Conservation (phyloP, 352 stramenopile genomes). For the Globisporangium paddicum region DNA sequence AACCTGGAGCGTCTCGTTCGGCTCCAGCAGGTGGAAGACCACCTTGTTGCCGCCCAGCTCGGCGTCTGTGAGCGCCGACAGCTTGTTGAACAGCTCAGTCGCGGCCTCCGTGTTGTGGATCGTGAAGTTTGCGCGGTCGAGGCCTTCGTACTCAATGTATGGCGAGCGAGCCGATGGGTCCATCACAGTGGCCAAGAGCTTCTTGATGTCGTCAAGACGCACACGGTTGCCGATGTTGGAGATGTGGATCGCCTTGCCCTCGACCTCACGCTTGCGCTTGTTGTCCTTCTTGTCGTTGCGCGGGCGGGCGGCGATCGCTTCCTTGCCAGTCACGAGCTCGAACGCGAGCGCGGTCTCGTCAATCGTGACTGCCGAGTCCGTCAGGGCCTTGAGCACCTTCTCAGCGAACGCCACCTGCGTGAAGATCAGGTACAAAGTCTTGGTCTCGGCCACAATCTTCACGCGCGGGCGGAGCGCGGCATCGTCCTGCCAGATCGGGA, state of each 20-base stretch:
- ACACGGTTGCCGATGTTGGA: slow-evolving; percentile 72
- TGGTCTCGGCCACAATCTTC: slow-evolving; percentile 57
- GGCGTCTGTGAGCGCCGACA: slow-evolving; percentile 44
- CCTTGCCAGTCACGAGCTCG: slow-evolving; percentile 70
- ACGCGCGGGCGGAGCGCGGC: slow-evolving; percentile 57
- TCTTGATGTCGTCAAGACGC: slow-evolving; percentile 81
- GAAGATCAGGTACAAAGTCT: slow-evolving; percentile 80
- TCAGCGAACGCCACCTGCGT: slow-evolving; percentile 63
- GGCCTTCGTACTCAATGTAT: slow-evolving; percentile 80
- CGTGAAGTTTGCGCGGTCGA: slow-evolving; percentile 72
- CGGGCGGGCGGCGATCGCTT: slow-evolving; percentile 64
- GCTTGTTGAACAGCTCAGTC: slow-evolving; percentile 67
- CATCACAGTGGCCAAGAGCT: slow-evolving; percentile 57
- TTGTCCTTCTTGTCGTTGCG: slow-evolving; percentile 55
- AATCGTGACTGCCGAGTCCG: slow-evolving; percentile 39
- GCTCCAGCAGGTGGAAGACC: slow-evolving; percentile 67
- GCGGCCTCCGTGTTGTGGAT: slow-evolving; percentile 39
- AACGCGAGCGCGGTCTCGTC: slow-evolving; percentile 66
- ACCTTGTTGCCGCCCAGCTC: slow-evolving; percentile 76
- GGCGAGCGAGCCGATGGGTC: slow-evolving; percentile 42
- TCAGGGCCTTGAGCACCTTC: slow-evolving; percentile 44
- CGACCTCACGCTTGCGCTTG: slow-evolving; percentile 67
- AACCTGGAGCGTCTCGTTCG: slow-evolving; percentile 63
- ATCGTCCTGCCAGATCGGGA: slow-evolving; percentile 69
- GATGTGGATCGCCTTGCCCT: slow-evolving; percentile 79